Percentiles rank a stretch among this genome's conserved stretches.
Conservation (phyloP, 306 rosid species). For the Cucumis melo region DNA sequence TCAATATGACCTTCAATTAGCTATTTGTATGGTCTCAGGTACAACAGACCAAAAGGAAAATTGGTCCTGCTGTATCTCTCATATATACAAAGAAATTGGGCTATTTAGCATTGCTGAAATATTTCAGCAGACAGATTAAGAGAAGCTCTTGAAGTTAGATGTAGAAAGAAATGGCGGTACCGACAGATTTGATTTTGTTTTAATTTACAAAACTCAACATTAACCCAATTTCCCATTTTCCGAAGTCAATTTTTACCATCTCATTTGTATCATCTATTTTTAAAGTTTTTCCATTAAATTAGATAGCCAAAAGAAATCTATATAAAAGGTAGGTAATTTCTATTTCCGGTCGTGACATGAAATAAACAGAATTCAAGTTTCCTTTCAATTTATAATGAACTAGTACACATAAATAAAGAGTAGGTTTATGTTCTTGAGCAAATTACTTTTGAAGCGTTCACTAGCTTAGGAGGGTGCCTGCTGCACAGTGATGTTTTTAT, state of each 20-base stretch:
- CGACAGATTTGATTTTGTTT: background rate
- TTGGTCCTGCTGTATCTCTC: background rate
- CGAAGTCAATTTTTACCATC: background rate
- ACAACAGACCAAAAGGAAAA: background rate
- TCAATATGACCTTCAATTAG: background rate
- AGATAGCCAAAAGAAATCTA: background rate
- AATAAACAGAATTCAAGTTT: background rate
- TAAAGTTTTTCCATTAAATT: background rate
- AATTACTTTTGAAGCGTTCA: background rate
- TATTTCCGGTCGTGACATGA: background rate
- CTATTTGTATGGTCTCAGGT: background rate
- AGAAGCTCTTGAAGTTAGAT: background rate
- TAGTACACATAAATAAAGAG: background rate
- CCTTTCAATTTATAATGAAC: background rate
- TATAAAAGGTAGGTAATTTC: background rate
- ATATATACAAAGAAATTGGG: background rate
- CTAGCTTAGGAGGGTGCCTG: background rate
- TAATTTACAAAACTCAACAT: background rate
- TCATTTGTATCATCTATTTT: background rate
- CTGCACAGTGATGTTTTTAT: background rate
- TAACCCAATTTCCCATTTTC: background rate
- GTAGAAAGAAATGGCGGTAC: background rate
- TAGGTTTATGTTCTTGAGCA: background rate
- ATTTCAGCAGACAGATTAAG: background rate
- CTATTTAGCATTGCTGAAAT: background rate